These are phyloP conservation scores for Dipteronia dyeriana DNA, from an alignment of 345 rosid genomes.

Conservation along the genomic window DNA sequence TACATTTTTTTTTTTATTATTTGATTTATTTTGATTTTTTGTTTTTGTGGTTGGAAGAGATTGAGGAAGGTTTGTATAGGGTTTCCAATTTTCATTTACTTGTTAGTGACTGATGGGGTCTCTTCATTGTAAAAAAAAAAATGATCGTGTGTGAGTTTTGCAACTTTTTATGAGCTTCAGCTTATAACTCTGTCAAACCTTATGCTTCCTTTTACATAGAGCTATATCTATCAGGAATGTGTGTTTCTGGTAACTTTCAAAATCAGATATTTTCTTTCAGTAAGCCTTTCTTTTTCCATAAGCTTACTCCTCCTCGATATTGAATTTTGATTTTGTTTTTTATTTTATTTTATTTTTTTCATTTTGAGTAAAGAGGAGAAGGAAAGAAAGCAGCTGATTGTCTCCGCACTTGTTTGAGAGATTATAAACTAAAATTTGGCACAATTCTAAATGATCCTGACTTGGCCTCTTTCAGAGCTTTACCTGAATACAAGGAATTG, in stretches of 20 bases:
- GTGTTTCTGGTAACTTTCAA: neutral
- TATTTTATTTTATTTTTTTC: conserved; percentile 20
- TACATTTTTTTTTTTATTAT: neutral
- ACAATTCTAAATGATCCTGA: conserved; percentile 96
- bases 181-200: neutral
- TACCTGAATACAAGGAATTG: conserved; percentile 89
- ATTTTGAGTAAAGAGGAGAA: conserved; percentile 54
- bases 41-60: neutral
- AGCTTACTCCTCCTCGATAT: neutral
- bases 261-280: neutral
- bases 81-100: neutral
- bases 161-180: neutral
- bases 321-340: conserved; percentile 1
- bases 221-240: neutral
- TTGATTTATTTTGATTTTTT: neutral
- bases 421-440: conserved; percentile 87
- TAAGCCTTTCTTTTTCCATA: neutral
- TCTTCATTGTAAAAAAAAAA: neutral
- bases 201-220: neutral
- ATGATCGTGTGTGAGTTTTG: neutral
- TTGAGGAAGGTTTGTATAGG: neutral
- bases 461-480: conserved; percentile 87
- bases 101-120: neutral
- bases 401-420: conserved; percentile 75
- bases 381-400: conserved; percentile 85